Conservation (phyloP, 1,284 basidiomycete genomes). For the Puccinia sorghi region DNA sequence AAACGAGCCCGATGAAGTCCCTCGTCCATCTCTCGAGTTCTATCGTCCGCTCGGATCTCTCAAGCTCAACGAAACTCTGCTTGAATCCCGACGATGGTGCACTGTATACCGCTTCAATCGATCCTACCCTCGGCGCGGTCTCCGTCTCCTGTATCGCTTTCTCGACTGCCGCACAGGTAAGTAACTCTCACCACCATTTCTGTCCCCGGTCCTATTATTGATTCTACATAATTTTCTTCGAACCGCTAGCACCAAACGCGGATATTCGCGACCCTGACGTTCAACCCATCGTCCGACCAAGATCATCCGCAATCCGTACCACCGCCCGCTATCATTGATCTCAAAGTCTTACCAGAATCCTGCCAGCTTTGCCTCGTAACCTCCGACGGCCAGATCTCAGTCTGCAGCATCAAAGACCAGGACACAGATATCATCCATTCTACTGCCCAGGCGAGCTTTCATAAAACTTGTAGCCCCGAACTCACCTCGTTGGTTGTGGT, state of each 20-base stretch:
- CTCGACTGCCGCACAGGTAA: neutral
- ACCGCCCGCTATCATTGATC: slow-evolving; percentile 13
- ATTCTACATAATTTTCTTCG: too few relatives aligned
- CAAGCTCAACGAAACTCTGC: slow-evolving; percentile 12
- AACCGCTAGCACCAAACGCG: neutral
- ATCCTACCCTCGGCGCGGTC: slow-evolving; percentile 2
- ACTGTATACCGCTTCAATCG: slow-evolving; percentile 18
- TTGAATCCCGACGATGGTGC: slow-evolving; percentile 18
- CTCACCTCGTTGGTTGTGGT: too few relatives aligned
- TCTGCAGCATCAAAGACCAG: slow-evolving; percentile 16
- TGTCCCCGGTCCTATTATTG: neutral
- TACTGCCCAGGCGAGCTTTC: neutral
- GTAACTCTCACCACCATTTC: neutral
- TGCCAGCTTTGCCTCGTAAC: slow-evolving; percentile 40
- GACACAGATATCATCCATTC: neutral
- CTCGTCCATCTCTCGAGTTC: slow-evolving; percentile 20
- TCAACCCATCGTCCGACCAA: neutral
- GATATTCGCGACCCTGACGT: neutral
- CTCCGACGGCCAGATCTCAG: slow-evolving; percentile 40
- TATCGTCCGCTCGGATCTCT: neutral
- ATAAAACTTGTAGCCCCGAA: neutral
- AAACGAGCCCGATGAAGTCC: slow-evolving; percentile 2
- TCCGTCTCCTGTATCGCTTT: slow-evolving; percentile 11
- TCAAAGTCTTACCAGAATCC: slow-evolving; percentile 39
- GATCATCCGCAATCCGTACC: neutral